phyloP scores from a whole-genome alignment of 768 basidiomycete species.

The Tricholoma bakamatsutake region DNA sequence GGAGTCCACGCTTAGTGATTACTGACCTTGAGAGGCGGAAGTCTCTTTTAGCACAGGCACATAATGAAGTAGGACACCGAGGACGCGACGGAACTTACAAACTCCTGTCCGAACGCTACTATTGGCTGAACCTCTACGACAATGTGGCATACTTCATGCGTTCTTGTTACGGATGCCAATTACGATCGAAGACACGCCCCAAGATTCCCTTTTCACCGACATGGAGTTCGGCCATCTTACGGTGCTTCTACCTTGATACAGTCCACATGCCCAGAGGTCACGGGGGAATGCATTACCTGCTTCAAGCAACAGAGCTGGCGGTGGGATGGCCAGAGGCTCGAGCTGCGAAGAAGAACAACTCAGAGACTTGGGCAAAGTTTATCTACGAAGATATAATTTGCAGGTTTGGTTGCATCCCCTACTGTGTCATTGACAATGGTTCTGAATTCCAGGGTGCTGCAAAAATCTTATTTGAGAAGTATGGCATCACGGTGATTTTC shows the following conservation, averaged over 20 bases:
- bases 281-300: constrained; percentile 14
- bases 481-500: constrained; percentile 19
- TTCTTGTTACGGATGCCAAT: constrained; percentile 29
- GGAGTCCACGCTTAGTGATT: constrained; percentile 20
- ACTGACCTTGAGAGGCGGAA: constrained; percentile 4
- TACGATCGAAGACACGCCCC: constrained; percentile 13
- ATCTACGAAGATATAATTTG: too few relatives aligned
- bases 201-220: constrained; percentile 16
- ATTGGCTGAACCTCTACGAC: constrained; percentile 15
- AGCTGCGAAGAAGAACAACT: not conserved
- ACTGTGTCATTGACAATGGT: not conserved
- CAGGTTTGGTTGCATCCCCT: not conserved
- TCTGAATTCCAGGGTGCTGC: not conserved
- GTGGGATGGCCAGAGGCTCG: constrained; percentile 23
- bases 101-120: too few relatives aligned
- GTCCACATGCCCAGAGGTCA: constrained; percentile 22
- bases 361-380: too few relatives aligned
- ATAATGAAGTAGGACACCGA: too few relatives aligned
- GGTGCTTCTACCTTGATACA: constrained; percentile 21
- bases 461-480: constrained; percentile 12
- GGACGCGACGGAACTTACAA: too few relatives aligned
- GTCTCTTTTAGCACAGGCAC: too few relatives aligned
- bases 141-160: constrained; percentile 22
- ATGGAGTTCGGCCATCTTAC: constrained; percentile 11
- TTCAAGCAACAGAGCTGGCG: constrained; percentile 15